These are phyloP conservation scores for Forsythia suspensa DNA, from an alignment of 257 asterid genomes.

Conservation along the genomic window DNA sequence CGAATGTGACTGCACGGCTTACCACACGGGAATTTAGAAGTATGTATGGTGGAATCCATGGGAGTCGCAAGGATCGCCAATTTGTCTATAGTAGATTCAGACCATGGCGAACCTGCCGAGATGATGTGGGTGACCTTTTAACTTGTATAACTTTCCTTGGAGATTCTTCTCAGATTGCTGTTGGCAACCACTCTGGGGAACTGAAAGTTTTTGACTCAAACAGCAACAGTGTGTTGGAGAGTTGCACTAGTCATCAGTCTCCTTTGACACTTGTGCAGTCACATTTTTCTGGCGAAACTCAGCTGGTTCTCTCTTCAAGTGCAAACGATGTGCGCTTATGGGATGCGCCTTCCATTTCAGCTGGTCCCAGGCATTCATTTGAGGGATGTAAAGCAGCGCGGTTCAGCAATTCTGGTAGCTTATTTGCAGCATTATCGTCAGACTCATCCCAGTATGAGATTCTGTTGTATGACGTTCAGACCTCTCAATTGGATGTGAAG, in stretches of 20 bases:
- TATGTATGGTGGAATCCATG: conserved; percentile 74
- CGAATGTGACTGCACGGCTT: conserved; percentile 88
- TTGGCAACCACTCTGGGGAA: conserved; percentile 89
- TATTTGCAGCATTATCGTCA: conserved; percentile 71
- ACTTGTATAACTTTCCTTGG: conserved; percentile 87
- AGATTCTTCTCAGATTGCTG: conserved; percentile 79
- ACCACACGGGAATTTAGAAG: conserved; percentile 84
- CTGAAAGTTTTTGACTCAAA: conserved; percentile 80
- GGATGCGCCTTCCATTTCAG: conserved; percentile 75
- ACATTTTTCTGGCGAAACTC: conserved; percentile 57
- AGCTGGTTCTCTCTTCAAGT: conserved; percentile 83
- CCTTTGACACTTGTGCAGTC: conserved; percentile 82
- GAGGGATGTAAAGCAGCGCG: conserved; percentile 88
- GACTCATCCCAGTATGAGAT: conserved; percentile 80
- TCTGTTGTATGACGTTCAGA: conserved; percentile 71
- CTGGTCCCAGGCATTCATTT: conserved; percentile 85
- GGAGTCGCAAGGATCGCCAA: conserved; percentile 92
- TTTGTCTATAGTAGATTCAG: conserved; percentile 91
- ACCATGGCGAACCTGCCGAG: conserved; percentile 98
- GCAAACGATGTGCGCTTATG: conserved; percentile 80
- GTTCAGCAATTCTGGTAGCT: conserved; percentile 73
- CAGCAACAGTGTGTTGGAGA: conserved; percentile 71
- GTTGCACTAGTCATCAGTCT: conserved; percentile 76
- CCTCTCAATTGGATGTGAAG: conserved; percentile 63
- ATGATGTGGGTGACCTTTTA: conserved; percentile 61